Base-by-base conservation (phyloP, 495 filamentous ascomycete species). In the Friedmanniomyces simplex region DNA sequence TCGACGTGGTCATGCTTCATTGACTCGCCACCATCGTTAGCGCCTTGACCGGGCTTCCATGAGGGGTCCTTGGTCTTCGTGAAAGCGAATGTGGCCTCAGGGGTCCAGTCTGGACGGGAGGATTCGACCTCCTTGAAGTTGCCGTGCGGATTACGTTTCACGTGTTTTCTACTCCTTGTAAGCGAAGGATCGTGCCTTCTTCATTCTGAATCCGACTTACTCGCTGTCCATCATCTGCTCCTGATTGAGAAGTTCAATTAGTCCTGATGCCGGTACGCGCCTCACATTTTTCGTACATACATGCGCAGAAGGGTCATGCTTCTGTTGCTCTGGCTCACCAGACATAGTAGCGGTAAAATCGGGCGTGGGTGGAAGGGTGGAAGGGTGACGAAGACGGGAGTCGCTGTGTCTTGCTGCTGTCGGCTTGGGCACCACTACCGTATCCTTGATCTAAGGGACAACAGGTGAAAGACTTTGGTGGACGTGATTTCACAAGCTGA, bases 121-220 rank as follows among this genome's bases (percentile, higher is more conserved):
- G 79, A 79, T 72, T 95, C 83, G 58, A 87, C 77, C 22, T 79
- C 73, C 57, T 85, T 85, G 75, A 95, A 95, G 68, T 96, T 85
- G 11, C 77, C 76, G 61, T 85, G 83, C 12, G 78, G 82, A 67
- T 83, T 85, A 60, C 82, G 79, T 66, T 81, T 69, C 56, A 82
- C 68, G 37, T 64, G 65, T 30, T 74, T 73, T 53, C 51, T 54
- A 47, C 13, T 6, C 11, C 8, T 47, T 7, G 34, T 37, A 16
- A 47, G 43, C 43, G 30, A 8, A 36, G 26, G 25, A 5, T 32
- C 28, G 28, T 32, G 28, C 28, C 10, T 2, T 4, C 2, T 22
- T 16, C 2, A 11, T 2, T 12, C 30, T 21, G 14, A 11, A 16
- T 42, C 11, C 26, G 16, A 36, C 36, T 2, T 43, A 54, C 51